Base-by-base conservation (phyloP, 345 rosid species). In the Boechera stricta region DNA sequence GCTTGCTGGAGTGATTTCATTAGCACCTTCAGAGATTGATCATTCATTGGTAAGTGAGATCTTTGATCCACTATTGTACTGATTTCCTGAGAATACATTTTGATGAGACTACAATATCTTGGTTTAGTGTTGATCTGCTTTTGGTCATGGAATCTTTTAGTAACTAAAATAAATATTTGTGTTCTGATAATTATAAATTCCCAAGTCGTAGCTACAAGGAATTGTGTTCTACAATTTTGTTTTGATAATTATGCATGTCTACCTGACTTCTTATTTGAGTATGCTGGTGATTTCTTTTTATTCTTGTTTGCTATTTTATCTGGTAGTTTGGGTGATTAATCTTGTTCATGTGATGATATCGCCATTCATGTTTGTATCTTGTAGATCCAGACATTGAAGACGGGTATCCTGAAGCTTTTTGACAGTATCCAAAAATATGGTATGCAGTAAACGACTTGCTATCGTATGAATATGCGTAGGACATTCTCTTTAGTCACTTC, bases 361-460 rank as follows among this genome's bases (percentile, higher is more conserved):
- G 4, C 28, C 63, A 7, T 61, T 52, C 53, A 51, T 79, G n/a
- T 68, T 61, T 79, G 12, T 74, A 60, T 61, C 67, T 82, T 79
- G 79, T 86, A 96, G 99, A 85, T 96, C 72, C 84, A 71, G 52
- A 71, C 88, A 5, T 73, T 91, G 73, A 90, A 86, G 79, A 91
- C 62, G 59, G 91, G 86, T 69, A 84, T 91, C 81, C 45, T 81
- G 86, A 93, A 96, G 86, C 93, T 96, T 74, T 91, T 89, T 79
- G 98, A 93, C 83, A 82, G 87, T 69, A 84, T 91, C 58, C 85
- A 91, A 79, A 90, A 87, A 80, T 95, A 91, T 81, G 96, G 98
- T 96, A 86, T 45, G 42, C 58, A 31, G 42, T 26, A 33, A 60
- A 67, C 32, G 45, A 69, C 75, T 13, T 73, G 45, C 29, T 35